Conservation (phyloP, 225 moss, liverwort and hornwort genomes). For the Pseudoscleropodium purum region DNA sequence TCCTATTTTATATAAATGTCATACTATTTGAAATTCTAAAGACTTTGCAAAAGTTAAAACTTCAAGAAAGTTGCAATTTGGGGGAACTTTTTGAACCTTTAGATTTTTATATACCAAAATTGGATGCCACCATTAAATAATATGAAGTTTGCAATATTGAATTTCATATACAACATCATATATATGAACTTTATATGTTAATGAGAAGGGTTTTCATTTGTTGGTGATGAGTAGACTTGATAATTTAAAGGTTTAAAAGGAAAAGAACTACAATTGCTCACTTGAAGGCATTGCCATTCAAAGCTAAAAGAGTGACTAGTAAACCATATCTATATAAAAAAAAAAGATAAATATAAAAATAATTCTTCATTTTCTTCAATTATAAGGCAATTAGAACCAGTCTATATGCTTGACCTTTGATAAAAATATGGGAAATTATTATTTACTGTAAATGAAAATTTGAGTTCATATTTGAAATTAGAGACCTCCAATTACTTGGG, state of each 20-base stretch:
- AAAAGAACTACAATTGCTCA: not conserved
- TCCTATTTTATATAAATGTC: not conserved
- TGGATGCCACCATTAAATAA: not conserved
- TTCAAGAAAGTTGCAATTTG: not conserved
- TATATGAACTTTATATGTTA: not conserved
- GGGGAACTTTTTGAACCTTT: not conserved
- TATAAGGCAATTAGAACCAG: not conserved
- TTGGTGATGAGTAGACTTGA: no score
- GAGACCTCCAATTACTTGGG: no score
- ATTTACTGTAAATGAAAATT: not conserved
- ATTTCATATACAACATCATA: not conserved
- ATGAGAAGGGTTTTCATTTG: not conserved
- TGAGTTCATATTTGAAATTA: not conserved
- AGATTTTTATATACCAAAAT: no score
- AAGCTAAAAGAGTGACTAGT: fast-evolving
- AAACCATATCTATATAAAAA: fast-evolving
- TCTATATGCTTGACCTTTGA: fast-evolving
- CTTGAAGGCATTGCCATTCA: not conserved
- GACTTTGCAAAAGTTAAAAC: not conserved
- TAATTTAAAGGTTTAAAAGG: not conserved
- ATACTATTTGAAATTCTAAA: not conserved
- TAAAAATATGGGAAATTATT: fast-evolving
- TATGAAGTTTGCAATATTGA: not conserved
- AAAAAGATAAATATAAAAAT: not conserved
- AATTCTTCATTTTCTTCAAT: not conserved